Percentiles rank a stretch among this genome's conserved stretches.
Conservation (phyloP, 2,329 filamentous ascomycete species). For the Ilyonectria destructans region DNA sequence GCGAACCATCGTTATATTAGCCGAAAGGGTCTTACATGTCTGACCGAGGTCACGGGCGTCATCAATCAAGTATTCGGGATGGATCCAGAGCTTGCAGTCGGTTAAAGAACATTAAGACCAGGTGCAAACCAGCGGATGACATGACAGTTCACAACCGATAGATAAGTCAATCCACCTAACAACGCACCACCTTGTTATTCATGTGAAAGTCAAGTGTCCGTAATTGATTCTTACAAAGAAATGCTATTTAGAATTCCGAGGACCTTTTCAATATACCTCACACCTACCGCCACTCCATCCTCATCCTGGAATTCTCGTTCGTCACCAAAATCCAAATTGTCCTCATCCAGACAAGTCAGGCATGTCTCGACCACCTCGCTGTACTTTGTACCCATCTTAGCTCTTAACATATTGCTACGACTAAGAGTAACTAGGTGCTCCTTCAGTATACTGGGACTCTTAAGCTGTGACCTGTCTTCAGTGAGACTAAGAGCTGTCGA, state of each 20-base stretch:
- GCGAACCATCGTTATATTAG: slow-evolving; percentile 57
- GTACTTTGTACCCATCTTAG: slow-evolving; percentile 52
- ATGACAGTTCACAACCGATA: too few species aligned
- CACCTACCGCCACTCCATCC: slow-evolving; percentile 28
- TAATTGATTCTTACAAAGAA: slow-evolving; percentile 8
- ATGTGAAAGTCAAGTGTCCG: background rate
- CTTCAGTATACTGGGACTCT: background rate
- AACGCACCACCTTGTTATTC: slow-evolving; percentile 51
- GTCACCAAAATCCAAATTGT: slow-evolving; percentile 50
- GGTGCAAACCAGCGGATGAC: too few species aligned
- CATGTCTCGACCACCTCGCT: slow-evolving; percentile 52
- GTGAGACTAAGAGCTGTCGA: background rate
- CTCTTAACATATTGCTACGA: slow-evolving; percentile 32
- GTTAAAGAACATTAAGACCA: too few species aligned
- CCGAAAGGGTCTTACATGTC: slow-evolving; percentile 38
- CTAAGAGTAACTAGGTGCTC: slow-evolving; percentile 38
- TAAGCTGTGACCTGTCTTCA: background rate
- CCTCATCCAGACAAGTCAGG: slow-evolving; percentile 54
- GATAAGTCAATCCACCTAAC: too few species aligned
- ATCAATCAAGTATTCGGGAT: slow-evolving; percentile 60
- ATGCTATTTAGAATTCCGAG: slow-evolving; percentile 11
- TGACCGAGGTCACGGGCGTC: slow-evolving; percentile 31
- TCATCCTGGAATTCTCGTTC: slow-evolving; percentile 40
- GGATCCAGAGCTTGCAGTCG: slow-evolving; percentile 58
- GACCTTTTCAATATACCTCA: slow-evolving; percentile 35